Evolutionary conservation across 768 basidiomycete genomes (phyloP).

Genomic region (Chalciporus piperatus): DNA sequence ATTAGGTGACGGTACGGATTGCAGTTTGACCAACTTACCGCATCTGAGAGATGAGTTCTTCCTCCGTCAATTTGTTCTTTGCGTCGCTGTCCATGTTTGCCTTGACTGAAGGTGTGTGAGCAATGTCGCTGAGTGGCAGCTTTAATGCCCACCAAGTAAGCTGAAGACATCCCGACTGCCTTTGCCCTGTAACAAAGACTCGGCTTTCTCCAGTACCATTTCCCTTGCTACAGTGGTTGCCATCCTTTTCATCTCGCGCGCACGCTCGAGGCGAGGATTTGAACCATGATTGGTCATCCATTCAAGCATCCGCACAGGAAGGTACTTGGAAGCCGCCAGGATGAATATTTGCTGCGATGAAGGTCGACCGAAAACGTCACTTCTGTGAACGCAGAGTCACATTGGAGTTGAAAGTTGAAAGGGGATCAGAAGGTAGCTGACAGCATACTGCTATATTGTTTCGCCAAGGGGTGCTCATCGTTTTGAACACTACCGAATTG

Average conservation of each 20-base stretch:
- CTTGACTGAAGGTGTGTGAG: slow-evolving; percentile 16
- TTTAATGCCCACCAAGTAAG: slow-evolving; percentile 36
- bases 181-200: slow-evolving; percentile 10
- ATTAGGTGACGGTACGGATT: too few relatives aligned
- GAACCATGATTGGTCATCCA: neutral
- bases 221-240: slow-evolving; percentile 11
- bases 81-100: slow-evolving; percentile 28
- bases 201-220: slow-evolving; percentile 18
- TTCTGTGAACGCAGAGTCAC: neutral
- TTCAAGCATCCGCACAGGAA: slow-evolving; percentile 10
- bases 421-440: slow-evolving; percentile 1
- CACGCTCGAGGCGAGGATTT: slow-evolving; percentile 8
- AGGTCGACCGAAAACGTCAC: slow-evolving; percentile 17
- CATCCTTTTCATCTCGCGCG: slow-evolving; percentile 8
- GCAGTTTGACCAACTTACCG: slow-evolving; percentile 11
- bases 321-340: slow-evolving; percentile 10
- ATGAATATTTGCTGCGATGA: slow-evolving; percentile 18
- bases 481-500: slow-evolving; percentile 7
- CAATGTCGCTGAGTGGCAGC: neutral
- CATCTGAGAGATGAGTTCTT: slow-evolving; percentile 16
- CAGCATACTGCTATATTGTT: slow-evolving; percentile 10
- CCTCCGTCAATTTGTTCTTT: slow-evolving; percentile 23
- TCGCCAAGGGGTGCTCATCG: slow-evolving; percentile 10
- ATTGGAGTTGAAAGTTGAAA: too few relatives aligned
- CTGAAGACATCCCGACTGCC: slow-evolving; percentile 22